Evolutionary conservation across 202 grass and related monocot genomes (phyloP).

Genomic region (Zizania palustris): DNA sequence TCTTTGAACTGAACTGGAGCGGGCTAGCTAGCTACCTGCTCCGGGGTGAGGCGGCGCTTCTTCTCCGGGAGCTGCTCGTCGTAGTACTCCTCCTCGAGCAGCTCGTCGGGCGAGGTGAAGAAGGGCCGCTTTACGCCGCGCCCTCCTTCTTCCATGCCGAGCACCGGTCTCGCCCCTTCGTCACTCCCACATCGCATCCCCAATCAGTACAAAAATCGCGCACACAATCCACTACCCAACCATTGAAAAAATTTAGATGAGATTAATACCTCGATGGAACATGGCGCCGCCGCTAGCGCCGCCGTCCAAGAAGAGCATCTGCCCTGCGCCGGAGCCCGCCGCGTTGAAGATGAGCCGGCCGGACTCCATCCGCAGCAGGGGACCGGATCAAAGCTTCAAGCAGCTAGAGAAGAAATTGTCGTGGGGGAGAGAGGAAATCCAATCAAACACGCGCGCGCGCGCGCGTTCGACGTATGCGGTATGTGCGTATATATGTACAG

Average conservation of each 20-base stretch:
- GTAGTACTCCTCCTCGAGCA: slow-evolving; percentile 95
- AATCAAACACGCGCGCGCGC: slow-evolving; percentile 16
- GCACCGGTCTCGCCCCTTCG: slow-evolving; percentile 59
- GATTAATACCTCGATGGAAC: slow-evolving; percentile 69
- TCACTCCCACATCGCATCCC: slow-evolving; percentile 45
- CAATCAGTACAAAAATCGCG: slow-evolving; percentile 44
- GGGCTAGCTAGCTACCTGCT: slow-evolving; percentile 57
- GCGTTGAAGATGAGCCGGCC: slow-evolving; percentile 83
- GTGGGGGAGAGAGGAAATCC: not conserved
- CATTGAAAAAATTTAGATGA: slow-evolving; percentile 5
- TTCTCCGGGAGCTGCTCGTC: slow-evolving; percentile 98
- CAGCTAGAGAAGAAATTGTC: not conserved
- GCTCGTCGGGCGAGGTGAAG: slow-evolving; percentile 93
- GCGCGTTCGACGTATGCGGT: not conserved
- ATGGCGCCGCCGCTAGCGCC: slow-evolving; percentile 31
- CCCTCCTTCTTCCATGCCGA: slow-evolving; percentile 72
- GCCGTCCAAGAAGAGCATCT: slow-evolving; percentile 74
- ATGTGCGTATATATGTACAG: slow-evolving; percentile 47
- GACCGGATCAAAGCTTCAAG: slow-evolving; percentile 15
- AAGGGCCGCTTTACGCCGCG: slow-evolving; percentile 80
- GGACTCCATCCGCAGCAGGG: slow-evolving; percentile 58
- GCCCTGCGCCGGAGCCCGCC: slow-evolving; percentile 54
- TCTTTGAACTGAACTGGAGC: not conserved
- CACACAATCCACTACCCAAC: not conserved
- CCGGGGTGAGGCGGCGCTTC: slow-evolving; percentile 95